These are phyloP conservation scores for Trichoderma sp. DNA, from an alignment of 2,329 filamentous ascomycete genomes.

Conservation along the genomic window DNA sequence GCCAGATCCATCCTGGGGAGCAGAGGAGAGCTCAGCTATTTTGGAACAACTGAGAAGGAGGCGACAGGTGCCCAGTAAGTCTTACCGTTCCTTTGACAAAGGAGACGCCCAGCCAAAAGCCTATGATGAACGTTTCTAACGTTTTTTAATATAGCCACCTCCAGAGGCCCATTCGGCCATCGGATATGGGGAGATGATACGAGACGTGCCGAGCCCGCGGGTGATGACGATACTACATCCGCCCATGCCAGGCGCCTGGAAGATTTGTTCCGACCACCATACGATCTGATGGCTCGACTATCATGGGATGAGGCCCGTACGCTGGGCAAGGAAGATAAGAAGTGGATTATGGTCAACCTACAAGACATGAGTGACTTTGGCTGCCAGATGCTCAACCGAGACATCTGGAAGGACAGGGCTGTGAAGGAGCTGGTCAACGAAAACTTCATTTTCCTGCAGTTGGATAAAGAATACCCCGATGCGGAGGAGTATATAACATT, in stretches of 20 bases:
- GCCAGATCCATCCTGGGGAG: slow-evolving; percentile 54
- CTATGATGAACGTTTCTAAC: background rate
- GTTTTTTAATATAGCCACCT: slow-evolving; percentile 26
- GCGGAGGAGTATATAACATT: slow-evolving; percentile 84
- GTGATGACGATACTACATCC: slow-evolving; percentile 52
- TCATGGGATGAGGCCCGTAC: slow-evolving; percentile 84
- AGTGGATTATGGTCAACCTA: slow-evolving; percentile 95
- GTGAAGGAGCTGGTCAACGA: slow-evolving; percentile 81
- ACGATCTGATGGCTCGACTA: slow-evolving; percentile 79
- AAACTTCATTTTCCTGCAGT: slow-evolving; percentile 95
- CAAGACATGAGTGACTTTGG: slow-evolving; percentile 93
- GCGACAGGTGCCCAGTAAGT: slow-evolving; percentile 39
- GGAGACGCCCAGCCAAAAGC: background rate
- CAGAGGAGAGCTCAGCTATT: slow-evolving; percentile 57
- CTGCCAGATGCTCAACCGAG: slow-evolving; percentile 90
- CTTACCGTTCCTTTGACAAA: background rate
- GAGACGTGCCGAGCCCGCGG: slow-evolving; percentile 27
- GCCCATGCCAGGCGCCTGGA: slow-evolving; percentile 75
- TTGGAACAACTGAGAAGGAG: slow-evolving; percentile 64
- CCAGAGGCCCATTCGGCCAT: slow-evolving; percentile 43
- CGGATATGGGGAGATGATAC: slow-evolving; percentile 39
- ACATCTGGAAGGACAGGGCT: slow-evolving; percentile 88
- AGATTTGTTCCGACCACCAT: slow-evolving; percentile 89
- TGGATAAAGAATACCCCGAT: slow-evolving; percentile 78
- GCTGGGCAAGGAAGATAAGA: slow-evolving; percentile 81